Percentiles rank a stretch among this genome's conserved stretches.
Conservation (phyloP, 2,329 filamentous ascomycete species). For the Cytospora piceicola region DNA sequence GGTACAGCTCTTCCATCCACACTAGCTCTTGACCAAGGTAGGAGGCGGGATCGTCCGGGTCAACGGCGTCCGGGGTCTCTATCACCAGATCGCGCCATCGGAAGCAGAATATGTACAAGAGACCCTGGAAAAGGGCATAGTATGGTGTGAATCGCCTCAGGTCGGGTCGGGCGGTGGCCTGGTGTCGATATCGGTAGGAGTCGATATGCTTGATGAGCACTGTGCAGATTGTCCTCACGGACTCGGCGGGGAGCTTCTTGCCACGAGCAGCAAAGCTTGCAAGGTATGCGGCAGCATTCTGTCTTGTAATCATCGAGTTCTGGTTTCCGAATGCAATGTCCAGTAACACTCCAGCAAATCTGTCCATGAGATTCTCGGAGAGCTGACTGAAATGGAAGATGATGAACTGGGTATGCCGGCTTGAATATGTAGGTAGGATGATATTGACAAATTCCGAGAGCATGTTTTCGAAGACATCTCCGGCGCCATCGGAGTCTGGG, state of each 20-base stretch:
- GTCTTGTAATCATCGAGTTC: conserved; percentile 72
- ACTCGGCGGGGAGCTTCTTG: conserved; percentile 73
- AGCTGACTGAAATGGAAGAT: conserved; percentile 93
- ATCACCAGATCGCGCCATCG: conserved; percentile 89
- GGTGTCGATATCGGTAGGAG: conserved; percentile 71
- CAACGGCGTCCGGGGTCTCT: conserved; percentile 62
- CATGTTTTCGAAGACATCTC: conserved; percentile 76
- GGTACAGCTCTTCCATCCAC: conserved; percentile 77
- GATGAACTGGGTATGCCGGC: conserved; percentile 60
- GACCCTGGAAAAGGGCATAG: conserved; percentile 85
- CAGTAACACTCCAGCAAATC: conserved; percentile 79
- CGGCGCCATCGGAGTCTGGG: conserved; percentile 69
- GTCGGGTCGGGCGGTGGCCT: conserved; percentile 78
- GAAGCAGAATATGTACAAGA: conserved; percentile 97
- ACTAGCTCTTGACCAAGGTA: conserved; percentile 72
- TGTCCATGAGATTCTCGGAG: conserved; percentile 76
- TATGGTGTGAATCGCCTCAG: conserved; percentile 81
- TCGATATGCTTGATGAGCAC: conserved; percentile 80
- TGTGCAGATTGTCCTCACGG: conserved; percentile 82
- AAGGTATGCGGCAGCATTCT: conserved; percentile 88
- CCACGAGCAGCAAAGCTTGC: conserved; percentile 93
- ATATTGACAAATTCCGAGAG: conserved; percentile 85
- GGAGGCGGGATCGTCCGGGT: conserved; percentile 63
- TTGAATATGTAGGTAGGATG: conserved; percentile 81
- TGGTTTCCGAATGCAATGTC: conserved; percentile 72